Evolutionary conservation across 2,329 filamentous ascomycete species (phyloP).

Genomic region (Zymoseptoria tritici): DNA sequence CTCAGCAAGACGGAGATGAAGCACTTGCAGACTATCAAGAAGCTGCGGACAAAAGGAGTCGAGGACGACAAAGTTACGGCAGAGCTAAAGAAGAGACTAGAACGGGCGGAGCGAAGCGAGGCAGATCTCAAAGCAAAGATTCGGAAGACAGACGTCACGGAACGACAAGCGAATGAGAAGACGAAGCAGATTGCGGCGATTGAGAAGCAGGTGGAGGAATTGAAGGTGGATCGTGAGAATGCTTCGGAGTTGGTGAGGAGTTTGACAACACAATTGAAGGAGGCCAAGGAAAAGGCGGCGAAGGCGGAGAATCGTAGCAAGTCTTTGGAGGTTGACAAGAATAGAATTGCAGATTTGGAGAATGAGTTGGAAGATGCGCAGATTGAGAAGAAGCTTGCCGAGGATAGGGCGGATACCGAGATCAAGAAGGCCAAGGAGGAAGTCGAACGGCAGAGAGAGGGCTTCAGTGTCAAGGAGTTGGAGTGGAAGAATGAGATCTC

Average conservation of each 20-base stretch:
- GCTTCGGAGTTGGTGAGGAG: slow-evolving; percentile 57
- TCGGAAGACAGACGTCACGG: slow-evolving; percentile 52
- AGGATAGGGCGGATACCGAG: slow-evolving; percentile 63
- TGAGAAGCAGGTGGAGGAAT: slow-evolving; percentile 34
- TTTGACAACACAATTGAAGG: slow-evolving; percentile 61
- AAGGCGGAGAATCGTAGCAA: slow-evolving; percentile 60
- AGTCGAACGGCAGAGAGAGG: slow-evolving; percentile 64
- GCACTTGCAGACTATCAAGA: slow-evolving; percentile 74
- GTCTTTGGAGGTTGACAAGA: slow-evolving; percentile 59
- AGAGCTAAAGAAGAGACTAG: slow-evolving; percentile 51
- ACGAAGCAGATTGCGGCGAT: slow-evolving; percentile 54
- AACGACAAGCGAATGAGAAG: slow-evolving; percentile 50
- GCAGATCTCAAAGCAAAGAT: slow-evolving; percentile 55
- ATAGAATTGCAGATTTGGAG: slow-evolving; percentile 47
- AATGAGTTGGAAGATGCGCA: slow-evolving; percentile 58
- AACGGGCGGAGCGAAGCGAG: slow-evolving; percentile 58
- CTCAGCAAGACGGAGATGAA: slow-evolving; percentile 81
- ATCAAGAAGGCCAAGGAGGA: slow-evolving; percentile 66
- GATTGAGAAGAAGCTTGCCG: slow-evolving; percentile 68
- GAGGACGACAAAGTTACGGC: slow-evolving; percentile 47
- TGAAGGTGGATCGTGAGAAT: slow-evolving; percentile 27
- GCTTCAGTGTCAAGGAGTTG: slow-evolving; percentile 58
- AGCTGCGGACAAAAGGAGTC: slow-evolving; percentile 51
- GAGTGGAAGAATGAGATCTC: slow-evolving; percentile 74
- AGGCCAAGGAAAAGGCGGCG: slow-evolving; percentile 59